These are phyloP conservation scores for Tilletia setariae DNA, from an alignment of 1,284 basidiomycete genomes.

Conservation along the genomic window DNA sequence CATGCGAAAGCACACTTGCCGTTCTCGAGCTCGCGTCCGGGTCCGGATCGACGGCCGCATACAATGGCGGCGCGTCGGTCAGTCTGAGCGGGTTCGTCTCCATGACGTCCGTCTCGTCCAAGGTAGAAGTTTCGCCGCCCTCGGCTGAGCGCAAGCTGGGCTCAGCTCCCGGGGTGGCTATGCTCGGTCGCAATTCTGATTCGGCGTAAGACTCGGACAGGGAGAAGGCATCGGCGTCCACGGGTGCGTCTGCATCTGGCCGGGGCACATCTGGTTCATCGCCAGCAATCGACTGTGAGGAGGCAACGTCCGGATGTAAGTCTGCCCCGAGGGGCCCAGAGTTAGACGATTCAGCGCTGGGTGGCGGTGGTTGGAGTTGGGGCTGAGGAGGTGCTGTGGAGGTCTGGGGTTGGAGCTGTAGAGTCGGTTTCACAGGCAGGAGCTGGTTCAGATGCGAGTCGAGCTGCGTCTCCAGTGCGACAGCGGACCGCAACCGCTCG, in stretches of 20 bases:
- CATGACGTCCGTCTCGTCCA: conserved; percentile 2
- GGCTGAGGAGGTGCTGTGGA: too few relatives aligned
- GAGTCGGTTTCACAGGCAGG: too few relatives aligned
- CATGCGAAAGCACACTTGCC: neutral
- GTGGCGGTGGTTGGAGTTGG: too few relatives aligned
- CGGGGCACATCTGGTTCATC: neutral
- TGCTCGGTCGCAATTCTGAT: neutral
- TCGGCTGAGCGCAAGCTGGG: neutral
- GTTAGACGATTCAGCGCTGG: too few relatives aligned
- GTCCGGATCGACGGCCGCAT: neutral
- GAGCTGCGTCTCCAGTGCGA: too few relatives aligned
- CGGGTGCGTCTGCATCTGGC: neutral
- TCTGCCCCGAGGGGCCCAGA: too few relatives aligned
- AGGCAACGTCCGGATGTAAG: neutral
- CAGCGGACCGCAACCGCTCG: too few relatives aligned
- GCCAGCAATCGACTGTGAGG: neutral
- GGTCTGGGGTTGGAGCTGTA: too few relatives aligned
- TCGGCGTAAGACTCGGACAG: neutral
- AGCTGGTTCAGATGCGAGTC: too few relatives aligned
- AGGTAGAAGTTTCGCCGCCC: neutral
- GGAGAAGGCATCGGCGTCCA: neutral
- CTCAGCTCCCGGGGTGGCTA: too few relatives aligned
- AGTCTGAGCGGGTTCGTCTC: neutral
- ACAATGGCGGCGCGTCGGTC: neutral
- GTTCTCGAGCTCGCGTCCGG: neutral